Evolutionary conservation across 106 monocot genomes (phyloP), one percentile per base, ranked within the genome.

Genomic region (Phalaenopsis equestris): DNA sequence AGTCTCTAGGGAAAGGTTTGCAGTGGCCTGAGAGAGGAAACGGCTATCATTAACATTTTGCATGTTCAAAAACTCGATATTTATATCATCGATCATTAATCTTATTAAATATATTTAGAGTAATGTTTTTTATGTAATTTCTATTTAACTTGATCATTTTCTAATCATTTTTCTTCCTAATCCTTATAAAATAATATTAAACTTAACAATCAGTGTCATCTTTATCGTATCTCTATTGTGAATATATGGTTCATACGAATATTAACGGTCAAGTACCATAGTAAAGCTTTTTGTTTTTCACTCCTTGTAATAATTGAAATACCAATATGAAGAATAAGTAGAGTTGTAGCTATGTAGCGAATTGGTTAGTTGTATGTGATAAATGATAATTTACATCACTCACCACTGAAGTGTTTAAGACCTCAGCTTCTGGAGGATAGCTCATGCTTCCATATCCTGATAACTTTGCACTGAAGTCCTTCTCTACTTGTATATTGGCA

Each of bases 391-490:
- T 37, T 55, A 41, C 24, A 83, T 6, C 11, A 83, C 93, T 89
- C 82, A 93, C 93, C 3, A 47, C 79, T 46, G 92, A 83, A 72
- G 83, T 39, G 84, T 84, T 95, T 58, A 89, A 87, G 55, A 87
- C 74, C 36, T 90, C 88, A 9, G 77, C 45, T 24, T 92, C 90
- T 41, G 81, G 76, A 86, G 84, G 88, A 80, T 82, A 87, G 77
- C 77, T 78, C 38, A 86, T 87, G 80, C 89, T 87, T 55, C 92
- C 90, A 80, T 95, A 92, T 56, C 92, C 95, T 36, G 92, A 92
- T 55, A 95, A 83, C 83, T 95, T 95, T 19, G 92, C 95, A 73
- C 81, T 92, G 79, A 90, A 95, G 80, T 95, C 95, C 73, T 87
- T 90, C 47, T 95, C 95, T 41, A 95, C 79, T 81, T 92, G 95